Evolutionary conservation across 345 rosid species (phyloP), one percentile per base, ranked within the genome.

Genomic region (Salix viminalis): DNA sequence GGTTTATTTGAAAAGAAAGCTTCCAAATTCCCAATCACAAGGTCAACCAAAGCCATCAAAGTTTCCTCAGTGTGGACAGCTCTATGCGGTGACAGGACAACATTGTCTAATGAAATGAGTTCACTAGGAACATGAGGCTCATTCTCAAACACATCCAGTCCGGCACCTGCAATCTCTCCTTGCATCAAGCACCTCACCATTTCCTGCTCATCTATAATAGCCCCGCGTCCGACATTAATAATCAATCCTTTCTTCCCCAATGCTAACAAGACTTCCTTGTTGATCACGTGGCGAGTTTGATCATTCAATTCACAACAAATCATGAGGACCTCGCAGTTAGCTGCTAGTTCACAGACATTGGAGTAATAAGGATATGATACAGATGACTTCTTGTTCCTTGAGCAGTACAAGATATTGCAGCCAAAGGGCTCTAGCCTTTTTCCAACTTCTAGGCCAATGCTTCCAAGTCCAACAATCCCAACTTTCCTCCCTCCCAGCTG

Each of bases 81-180:
- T 24, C 26, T 28, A 16, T 70, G 65, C 6, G 69, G 69, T 0
- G 67, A 64, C 16, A 74, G 60, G 48, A 64, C 60, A 26, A 64
- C 90, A 34, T 79, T 74, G 21, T 74, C 74, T 50, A 74, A n/a
- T 64, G n/a, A 32, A 18, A 42, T 12, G 12, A 79, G 74, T 50
- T 56, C 70, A 16, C 36, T 34, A 4, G 77, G 77, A 32, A 79
- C 82, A 32, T 23, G 12, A 34, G 78, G 77, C 74, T 74, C 82
- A 36, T 79, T 46, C 70, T 79, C 81, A 44, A 79, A 79, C 62
- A 73, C 77, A 60, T 73, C 81, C 69, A 79, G 62, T 14, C 81
- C 78, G 46, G 75, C 70, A 42, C 71, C 82, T 30, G 68, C 81
- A 30, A 78, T 72, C 77, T 71, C 71, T 32, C 77, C 77, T 67